Evolutionary conservation across 2,329 filamentous ascomycete species (phyloP).

Genomic region (Curvularia eragrostidis): DNA sequence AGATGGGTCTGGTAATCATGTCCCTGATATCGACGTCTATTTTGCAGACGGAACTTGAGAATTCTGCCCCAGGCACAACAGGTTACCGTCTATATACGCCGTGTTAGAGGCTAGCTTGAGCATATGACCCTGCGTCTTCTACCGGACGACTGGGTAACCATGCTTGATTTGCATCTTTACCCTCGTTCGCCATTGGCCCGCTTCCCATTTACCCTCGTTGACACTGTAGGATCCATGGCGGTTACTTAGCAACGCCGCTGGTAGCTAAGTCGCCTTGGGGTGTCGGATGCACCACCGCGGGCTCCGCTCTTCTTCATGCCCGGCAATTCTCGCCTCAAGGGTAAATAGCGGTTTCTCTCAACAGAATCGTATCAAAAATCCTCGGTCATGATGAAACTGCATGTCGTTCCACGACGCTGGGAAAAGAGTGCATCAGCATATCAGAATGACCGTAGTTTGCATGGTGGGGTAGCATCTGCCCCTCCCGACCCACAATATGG

Average conservation of each 20-base stretch:
- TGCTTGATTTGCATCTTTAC: constrained; percentile 19
- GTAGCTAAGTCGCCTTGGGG: neutral
- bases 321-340: constrained; percentile 9
- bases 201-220: constrained; percentile 30
- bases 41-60: constrained; percentile 24
- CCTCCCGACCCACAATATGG: constrained; percentile 24
- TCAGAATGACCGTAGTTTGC: constrained; percentile 12
- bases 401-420: constrained; percentile 12
- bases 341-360: constrained; percentile 18
- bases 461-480: constrained; percentile 26
- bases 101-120: constrained; percentile 27
- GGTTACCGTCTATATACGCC: constrained; percentile 31
- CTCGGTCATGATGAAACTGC: constrained; percentile 1
- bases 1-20: constrained; percentile 28
- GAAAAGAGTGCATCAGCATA: constrained; percentile 11
- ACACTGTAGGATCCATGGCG: constrained; percentile 13
- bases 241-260: constrained; percentile 2
- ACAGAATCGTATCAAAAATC: constrained; percentile 3
- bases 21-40: constrained; percentile 14
- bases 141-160: constrained; percentile 25
- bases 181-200: constrained; percentile 25
- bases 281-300: constrained; percentile 1
- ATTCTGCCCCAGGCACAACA: constrained; percentile 21
- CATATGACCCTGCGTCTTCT: constrained; percentile 33
- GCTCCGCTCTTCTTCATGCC: neutral